phyloP scores from a whole-genome alignment of 2,329 filamentous ascomycete species.

The Aspergillus transmontanensis region DNA sequence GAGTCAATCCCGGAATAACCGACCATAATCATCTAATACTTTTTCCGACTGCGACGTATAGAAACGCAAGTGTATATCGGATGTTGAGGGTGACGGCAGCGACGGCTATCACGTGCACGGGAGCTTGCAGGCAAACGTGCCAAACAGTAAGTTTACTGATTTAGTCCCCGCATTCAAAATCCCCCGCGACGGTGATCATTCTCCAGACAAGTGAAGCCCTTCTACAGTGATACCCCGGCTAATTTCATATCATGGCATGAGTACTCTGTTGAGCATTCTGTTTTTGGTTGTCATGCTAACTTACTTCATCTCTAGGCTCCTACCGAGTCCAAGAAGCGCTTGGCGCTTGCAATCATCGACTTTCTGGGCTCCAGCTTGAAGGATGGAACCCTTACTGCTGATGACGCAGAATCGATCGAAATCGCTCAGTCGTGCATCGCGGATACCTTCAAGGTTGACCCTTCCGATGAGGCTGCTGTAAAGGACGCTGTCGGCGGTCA shows the following conservation, averaged over 20 bases:
- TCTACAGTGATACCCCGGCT: background rate
- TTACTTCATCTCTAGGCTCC: conserved; percentile 34
- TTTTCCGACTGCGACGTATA: conserved; percentile 8
- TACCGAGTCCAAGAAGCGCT: conserved; percentile 72
- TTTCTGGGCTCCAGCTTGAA: conserved; percentile 82
- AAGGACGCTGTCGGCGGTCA: conserved; percentile 80
- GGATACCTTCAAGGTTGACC: conserved; percentile 93
- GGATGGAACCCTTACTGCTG: conserved; percentile 83
- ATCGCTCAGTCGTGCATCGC: conserved; percentile 92
- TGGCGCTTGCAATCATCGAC: conserved; percentile 95
- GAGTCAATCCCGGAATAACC: conserved; percentile 19
- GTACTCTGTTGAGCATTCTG: background rate
- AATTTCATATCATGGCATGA: conserved; percentile 24
- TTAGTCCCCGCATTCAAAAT: conserved; percentile 23
- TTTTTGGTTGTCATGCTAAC: background rate
- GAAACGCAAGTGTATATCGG: background rate
- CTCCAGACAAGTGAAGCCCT: background rate
- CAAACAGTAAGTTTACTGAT: conserved; percentile 20
- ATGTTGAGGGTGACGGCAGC: conserved; percentile 8
- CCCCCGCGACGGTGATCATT: conserved; percentile 15
- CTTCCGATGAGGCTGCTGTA: conserved; percentile 72
- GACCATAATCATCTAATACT: conserved; percentile 25
- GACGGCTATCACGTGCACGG: conserved; percentile 20
- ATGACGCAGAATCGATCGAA: conserved; percentile 92
- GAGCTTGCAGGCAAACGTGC: conserved; percentile 14